Percentiles rank a stretch among this genome's conserved stretches.
Conservation (phyloP, 2,329 filamentous ascomycete genomes). For the Emmonsia crescens region DNA sequence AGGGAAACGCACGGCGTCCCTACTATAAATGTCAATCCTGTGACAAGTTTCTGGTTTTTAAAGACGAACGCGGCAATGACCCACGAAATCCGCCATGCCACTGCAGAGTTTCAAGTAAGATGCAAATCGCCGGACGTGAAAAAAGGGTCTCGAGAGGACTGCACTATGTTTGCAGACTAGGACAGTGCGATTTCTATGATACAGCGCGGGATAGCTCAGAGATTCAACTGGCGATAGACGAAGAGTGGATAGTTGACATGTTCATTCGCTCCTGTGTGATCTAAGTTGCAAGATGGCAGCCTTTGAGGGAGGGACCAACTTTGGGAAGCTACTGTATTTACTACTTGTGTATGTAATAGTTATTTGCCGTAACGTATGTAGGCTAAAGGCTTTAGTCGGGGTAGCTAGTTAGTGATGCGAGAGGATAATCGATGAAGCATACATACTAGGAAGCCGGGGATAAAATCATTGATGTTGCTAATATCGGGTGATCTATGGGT, state of each 20-base stretch:
- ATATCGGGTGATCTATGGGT: too few relatives aligned
- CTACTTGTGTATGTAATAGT: too few relatives aligned
- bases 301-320: not conserved
- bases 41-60: constrained; percentile 3
- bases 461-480: too few relatives aligned
- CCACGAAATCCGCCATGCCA: not conserved
- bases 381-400: too few relatives aligned
- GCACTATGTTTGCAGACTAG: constrained; percentile 4
- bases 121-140: constrained; percentile 2
- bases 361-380: too few relatives aligned
- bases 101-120: constrained; percentile 1
- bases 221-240: not conserved
- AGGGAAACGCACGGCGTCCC: constrained; percentile 4
- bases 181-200: constrained; percentile 2
- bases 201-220: not conserved
- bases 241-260: not conserved
- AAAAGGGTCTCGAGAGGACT: constrained; percentile 1
- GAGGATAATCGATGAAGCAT: too few relatives aligned
- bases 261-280: constrained; percentile 3
- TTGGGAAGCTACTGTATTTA: not conserved
- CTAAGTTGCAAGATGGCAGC: not conserved
- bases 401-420: too few relatives aligned
- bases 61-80: constrained; percentile 3
- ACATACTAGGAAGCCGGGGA: too few relatives aligned
- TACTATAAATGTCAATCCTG: constrained; percentile 4